Conservation (phyloP, 805 yeast genomes). For the Cyberlindnera samutprakarnensis region DNA sequence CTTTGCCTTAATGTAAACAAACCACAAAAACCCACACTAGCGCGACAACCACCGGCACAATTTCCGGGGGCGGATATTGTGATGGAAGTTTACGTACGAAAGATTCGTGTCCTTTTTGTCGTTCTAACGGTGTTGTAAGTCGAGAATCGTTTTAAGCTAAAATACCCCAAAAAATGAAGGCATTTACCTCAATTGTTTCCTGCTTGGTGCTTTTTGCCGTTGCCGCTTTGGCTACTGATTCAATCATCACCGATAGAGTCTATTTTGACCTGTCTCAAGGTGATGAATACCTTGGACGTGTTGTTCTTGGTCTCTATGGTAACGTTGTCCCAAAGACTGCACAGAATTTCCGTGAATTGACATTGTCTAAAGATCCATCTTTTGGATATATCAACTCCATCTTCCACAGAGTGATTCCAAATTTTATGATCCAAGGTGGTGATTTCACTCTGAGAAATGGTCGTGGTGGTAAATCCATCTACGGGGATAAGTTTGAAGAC, state of each 20-base stretch:
- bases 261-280: conserved; percentile 84
- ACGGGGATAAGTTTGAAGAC: conserved; percentile 59
- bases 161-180: conserved; percentile 11
- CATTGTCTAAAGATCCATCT: conserved; percentile 65
- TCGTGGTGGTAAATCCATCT: conserved; percentile 68
- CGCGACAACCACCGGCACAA: no score
- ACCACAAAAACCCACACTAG: no score
- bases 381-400: conserved; percentile 54
- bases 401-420: conserved; percentile 68
- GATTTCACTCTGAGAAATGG: conserved; percentile 68
- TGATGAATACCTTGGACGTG: conserved; percentile 67
- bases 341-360: conserved; percentile 78
- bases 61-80: no score
- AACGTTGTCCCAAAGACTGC: conserved; percentile 81
- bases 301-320: conserved; percentile 84
- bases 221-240: conserved; percentile 20
- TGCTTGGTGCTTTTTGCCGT: conserved; percentile 11
- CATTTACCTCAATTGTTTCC: conserved; percentile 9
- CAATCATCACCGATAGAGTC: conserved; percentile 63
- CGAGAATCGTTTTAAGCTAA: no score
- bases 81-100: no score
- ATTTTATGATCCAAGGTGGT: conserved; percentile 78
- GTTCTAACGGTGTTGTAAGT: no score
- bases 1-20: no score
- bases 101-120: no score